Evolutionary conservation across 108 stramenopile species (phyloP).

Genomic region (Craspedostauros australis): DNA sequence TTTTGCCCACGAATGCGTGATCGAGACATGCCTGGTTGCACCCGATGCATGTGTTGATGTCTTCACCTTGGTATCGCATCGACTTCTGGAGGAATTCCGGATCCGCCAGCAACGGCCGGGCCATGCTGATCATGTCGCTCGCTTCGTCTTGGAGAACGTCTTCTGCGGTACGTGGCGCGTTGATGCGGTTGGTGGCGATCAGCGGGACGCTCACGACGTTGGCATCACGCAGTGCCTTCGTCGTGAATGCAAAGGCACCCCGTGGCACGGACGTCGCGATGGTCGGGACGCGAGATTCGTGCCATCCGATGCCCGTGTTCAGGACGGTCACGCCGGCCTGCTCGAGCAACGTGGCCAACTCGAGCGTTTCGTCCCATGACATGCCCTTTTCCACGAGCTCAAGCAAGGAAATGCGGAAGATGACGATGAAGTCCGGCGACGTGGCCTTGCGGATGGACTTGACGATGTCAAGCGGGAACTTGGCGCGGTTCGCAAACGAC

Average conservation of each 20-base stretch:
- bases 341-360: conserved; percentile 77
- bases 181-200: conserved; percentile 97
- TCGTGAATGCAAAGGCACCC: conserved; percentile 90
- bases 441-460: conserved; percentile 71
- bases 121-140: conserved; percentile 95
- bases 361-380: conserved; percentile 89
- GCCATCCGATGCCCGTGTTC: conserved; percentile 99
- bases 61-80: conserved; percentile 51
- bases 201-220: conserved; percentile 73
- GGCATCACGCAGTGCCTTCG: conserved; percentile 73
- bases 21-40: conserved; percentile 99
- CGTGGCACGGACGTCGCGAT: conserved; percentile 96
- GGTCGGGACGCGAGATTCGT: conserved; percentile 97
- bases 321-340: conserved; percentile 92
- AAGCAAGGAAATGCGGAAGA: conserved; percentile 93
- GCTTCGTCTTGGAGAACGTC: conserved; percentile 55
- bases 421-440: conserved; percentile 90
- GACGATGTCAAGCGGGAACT: conserved; percentile 90
- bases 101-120: conserved; percentile 95
- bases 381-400: conserved; percentile 93
- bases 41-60: conserved; percentile 98
- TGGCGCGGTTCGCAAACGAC: conserved; percentile 83
- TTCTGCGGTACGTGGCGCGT: conserved; percentile 87
- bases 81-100: conserved; percentile 90
- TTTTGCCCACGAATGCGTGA: conserved; percentile 95